phyloP scores from a whole-genome alignment of 371 early-diverging fungal species.

The Cladochytrium tenue region DNA sequence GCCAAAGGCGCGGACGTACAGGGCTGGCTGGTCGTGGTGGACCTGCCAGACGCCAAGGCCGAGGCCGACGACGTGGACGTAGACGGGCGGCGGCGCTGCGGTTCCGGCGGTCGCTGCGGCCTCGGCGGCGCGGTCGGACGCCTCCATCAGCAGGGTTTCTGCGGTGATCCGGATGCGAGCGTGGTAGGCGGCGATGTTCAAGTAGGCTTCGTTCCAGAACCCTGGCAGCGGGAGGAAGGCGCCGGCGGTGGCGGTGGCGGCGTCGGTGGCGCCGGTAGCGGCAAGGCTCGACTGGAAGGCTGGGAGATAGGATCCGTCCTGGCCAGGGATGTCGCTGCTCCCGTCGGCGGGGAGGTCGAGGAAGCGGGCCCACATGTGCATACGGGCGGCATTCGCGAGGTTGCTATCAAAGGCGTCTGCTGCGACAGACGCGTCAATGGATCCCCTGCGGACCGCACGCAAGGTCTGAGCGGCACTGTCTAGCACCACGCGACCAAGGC shows the following conservation, averaged over 20 bases:
- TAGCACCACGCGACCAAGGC: too few species aligned
- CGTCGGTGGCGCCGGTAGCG: neutral
- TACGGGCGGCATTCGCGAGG: constrained; percentile 1
- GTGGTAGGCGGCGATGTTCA: constrained; percentile 19
- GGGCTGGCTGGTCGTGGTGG: constrained; percentile 1
- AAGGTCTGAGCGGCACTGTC: too few species aligned
- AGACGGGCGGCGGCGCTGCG: constrained; percentile 2
- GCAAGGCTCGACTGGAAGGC: constrained; percentile 12
- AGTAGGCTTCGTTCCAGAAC: neutral
- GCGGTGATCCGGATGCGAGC: constrained; percentile 26
- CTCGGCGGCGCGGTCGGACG: constrained; percentile 22
- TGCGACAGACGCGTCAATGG: too few species aligned
- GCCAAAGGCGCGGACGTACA: constrained; percentile 18
- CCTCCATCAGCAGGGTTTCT: constrained; percentile 28
- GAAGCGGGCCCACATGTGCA: constrained; percentile 8
- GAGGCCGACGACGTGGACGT: constrained; percentile 37
- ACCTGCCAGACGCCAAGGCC: constrained; percentile 42
- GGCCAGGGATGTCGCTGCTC: neutral
- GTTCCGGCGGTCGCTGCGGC: neutral
- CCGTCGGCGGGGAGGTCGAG: neutral
- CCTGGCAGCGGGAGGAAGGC: neutral
- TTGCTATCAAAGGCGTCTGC: neutral
- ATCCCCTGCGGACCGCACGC: too few species aligned
- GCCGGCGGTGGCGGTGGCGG: neutral
- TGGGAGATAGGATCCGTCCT: constrained; percentile 1